Evolutionary conservation across 805 yeast species (phyloP).

Genomic region (Metschnikowia colocasiae): DNA sequence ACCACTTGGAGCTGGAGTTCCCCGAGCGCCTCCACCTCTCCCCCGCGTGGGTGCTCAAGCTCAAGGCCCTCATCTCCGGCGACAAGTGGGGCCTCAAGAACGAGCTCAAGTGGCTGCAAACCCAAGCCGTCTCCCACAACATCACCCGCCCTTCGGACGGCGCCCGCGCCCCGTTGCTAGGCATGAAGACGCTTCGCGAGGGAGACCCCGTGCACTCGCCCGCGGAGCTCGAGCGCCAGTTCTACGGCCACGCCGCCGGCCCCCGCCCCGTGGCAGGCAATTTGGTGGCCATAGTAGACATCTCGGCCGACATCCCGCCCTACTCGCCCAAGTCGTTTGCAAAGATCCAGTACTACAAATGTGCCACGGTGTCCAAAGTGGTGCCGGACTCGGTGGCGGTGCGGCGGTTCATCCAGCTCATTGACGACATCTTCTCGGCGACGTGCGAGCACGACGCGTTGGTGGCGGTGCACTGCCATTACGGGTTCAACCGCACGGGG

Average conservation of each 20-base stretch:
- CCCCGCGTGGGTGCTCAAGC: slow-evolving; percentile 67
- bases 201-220: slow-evolving; percentile 64
- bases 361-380: slow-evolving; percentile 74
- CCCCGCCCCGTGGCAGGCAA: slow-evolving; percentile 24
- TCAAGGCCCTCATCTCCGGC: slow-evolving; percentile 59
- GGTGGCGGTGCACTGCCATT: slow-evolving; percentile 74
- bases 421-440: slow-evolving; percentile 42
- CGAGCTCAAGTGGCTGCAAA: slow-evolving; percentile 64
- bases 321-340: slow-evolving; percentile 58
- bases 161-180: slow-evolving; percentile 47
- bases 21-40: slow-evolving; percentile 53
- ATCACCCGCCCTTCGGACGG: slow-evolving; percentile 28
- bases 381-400: slow-evolving; percentile 65
- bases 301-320: slow-evolving; percentile 67
- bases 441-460: slow-evolving; percentile 28
- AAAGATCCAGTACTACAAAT: slow-evolving; percentile 58
- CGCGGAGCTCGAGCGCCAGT: slow-evolving; percentile 42
- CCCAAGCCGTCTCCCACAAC: slow-evolving; percentile 48
- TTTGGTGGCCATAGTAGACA: slow-evolving; percentile 60
- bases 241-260: slow-evolving; percentile 24
- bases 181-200: slow-evolving; percentile 73
- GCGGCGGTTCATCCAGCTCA: slow-evolving; percentile 49
- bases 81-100: slow-evolving; percentile 80
- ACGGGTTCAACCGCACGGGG: slow-evolving; percentile 79
- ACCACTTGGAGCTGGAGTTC: slow-evolving; percentile 48